Conservation (phyloP, 352 stramenopile species). For the Elongisporangium senticosum region DNA sequence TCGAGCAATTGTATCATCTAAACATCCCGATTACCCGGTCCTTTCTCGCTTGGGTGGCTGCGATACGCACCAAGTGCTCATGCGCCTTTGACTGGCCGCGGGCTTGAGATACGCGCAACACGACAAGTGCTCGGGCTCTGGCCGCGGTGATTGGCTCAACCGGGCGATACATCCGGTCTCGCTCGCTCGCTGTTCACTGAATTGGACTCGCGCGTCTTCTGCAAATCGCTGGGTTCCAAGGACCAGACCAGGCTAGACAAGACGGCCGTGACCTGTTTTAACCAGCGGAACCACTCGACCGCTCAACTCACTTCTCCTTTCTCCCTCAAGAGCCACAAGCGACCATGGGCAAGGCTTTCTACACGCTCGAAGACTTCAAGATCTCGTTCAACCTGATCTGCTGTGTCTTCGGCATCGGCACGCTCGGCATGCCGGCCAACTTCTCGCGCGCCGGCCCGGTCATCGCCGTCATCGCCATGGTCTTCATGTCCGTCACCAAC, state of each 20-base stretch:
- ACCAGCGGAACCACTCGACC: neutral
- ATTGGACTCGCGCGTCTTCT: neutral
- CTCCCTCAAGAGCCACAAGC: neutral
- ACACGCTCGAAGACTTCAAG: conserved; percentile 42
- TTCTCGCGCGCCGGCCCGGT: conserved; percentile 40
- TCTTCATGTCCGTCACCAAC: conserved; percentile 44
- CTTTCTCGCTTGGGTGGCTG: neutral
- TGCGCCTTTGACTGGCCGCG: neutral
- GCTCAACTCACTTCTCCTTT: neutral
- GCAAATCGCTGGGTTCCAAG: neutral
- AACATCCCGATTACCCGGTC: neutral
- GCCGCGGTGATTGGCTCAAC: neutral
- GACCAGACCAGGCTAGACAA: neutral
- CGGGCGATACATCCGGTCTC: neutral
- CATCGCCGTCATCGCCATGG: conserved; percentile 22
- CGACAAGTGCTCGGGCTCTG: neutral
- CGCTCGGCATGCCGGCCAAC: conserved; percentile 51
- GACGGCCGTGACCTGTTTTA: neutral
- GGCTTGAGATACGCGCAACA: neutral
- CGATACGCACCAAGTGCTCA: neutral
- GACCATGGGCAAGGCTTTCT: conserved; percentile 16
- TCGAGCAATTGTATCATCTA: neutral
- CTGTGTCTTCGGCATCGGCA: conserved; percentile 54
- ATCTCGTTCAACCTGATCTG: conserved; percentile 38
- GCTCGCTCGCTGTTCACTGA: no score